Percentiles rank a stretch among this genome's conserved stretches.
phyloP scores from a whole-genome alignment of 805 yeast genomes.

The Lipomyces sp. region DNA sequence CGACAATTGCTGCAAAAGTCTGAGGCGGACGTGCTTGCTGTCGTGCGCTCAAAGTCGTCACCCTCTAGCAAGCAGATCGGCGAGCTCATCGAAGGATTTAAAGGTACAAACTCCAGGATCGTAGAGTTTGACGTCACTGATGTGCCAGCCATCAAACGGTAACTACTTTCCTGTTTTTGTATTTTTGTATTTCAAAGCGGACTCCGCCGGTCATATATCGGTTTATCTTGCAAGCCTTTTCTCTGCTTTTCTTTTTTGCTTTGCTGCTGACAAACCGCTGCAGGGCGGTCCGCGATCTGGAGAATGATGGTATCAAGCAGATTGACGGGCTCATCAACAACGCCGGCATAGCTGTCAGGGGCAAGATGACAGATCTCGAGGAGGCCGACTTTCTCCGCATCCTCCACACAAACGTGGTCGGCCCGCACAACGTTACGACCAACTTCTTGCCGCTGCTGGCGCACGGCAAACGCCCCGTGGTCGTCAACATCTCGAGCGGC shows the following conservation, averaged over 20 bases:
- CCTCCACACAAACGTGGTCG: conserved; percentile 5
- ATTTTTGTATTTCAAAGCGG: background rate
- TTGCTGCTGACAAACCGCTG: too few relatives aligned
- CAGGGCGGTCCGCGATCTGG: conserved; percentile 4
- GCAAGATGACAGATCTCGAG: conserved; percentile 1
- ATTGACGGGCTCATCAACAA: conserved; percentile 8
- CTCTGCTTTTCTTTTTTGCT: too few relatives aligned
- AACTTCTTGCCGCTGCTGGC: conserved; percentile 7
- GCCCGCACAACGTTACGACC: conserved; percentile 8
- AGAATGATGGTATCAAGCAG: background rate
- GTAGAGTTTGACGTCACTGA: conserved; percentile 8
- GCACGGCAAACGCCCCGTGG: conserved; percentile 1
- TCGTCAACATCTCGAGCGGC: conserved; percentile 10
- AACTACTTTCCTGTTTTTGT: background rate
- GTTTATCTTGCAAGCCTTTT: too few relatives aligned
- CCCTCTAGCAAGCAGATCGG: too few relatives aligned
- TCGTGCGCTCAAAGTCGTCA: too few relatives aligned
- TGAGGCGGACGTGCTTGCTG: conserved; percentile 7
- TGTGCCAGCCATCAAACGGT: conserved; percentile 3
- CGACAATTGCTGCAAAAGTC: background rate
- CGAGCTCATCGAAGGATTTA: background rate
- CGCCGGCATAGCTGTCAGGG: conserved; percentile 1
- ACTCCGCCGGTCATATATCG: too few relatives aligned
- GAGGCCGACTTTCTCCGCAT: conserved; percentile 1
- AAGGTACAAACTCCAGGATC: conserved; percentile 2